phyloP scores from a whole-genome alignment of 2,329 filamentous ascomycete species.

The Fusarium fracticaudum region DNA sequence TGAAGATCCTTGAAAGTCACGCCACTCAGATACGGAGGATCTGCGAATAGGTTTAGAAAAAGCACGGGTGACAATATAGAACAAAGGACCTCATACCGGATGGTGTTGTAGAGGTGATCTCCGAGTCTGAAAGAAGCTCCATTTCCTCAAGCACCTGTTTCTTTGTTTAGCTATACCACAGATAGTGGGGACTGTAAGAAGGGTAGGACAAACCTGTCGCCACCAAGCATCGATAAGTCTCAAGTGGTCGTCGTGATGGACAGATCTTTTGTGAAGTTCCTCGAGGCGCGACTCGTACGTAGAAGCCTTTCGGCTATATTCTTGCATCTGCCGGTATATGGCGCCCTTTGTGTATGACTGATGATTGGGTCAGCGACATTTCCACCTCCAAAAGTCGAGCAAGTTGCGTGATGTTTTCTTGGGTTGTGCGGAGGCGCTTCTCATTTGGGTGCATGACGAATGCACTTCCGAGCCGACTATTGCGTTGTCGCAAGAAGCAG shows the following conservation, averaged over 20 bases:
- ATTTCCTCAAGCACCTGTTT: constrained; percentile 71
- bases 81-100: constrained; percentile 39
- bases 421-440: constrained; percentile 30
- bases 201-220: constrained; percentile 74
- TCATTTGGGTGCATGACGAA: constrained; percentile 32
- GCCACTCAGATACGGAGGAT: constrained; percentile 65
- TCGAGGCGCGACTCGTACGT: constrained; percentile 83
- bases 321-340: constrained; percentile 96
- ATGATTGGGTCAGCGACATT: constrained; percentile 40
- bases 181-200: not conserved
- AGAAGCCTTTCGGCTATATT: constrained; percentile 91
- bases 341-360: constrained; percentile 78
- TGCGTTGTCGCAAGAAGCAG: constrained; percentile 44
- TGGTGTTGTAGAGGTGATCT: constrained; percentile 38
- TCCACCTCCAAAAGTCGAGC: constrained; percentile 30
- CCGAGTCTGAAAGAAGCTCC: constrained; percentile 65
- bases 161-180: constrained; percentile 17
- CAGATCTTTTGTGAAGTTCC: constrained; percentile 79
- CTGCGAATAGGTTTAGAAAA: constrained; percentile 52
- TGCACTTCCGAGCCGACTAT: constrained; percentile 43
- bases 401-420: constrained; percentile 33
- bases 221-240: constrained; percentile 94
- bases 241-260: constrained; percentile 91
- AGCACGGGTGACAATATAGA: not conserved
- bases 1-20: constrained; percentile 70